Evolutionary conservation across 2,329 filamentous ascomycete genomes (phyloP).

Genomic region (Apiospora pterosperma): DNA sequence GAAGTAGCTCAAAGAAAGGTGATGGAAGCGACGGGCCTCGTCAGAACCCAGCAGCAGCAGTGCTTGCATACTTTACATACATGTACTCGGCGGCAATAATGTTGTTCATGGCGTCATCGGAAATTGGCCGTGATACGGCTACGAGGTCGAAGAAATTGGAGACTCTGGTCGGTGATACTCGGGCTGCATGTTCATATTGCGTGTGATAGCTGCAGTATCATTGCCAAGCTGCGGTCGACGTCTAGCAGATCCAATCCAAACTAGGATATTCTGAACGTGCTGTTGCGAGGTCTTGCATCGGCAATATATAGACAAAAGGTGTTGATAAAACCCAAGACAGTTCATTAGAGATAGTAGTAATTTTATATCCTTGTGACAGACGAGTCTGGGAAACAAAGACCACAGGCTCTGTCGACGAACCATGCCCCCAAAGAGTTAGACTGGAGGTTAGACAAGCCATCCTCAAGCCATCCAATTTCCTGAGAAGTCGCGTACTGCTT

Average conservation of each 20-base stretch:
- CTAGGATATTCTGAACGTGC: neutral
- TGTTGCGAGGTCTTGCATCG: neutral
- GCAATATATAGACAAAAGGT: neutral
- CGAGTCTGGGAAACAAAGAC: neutral
- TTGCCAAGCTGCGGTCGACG: neutral
- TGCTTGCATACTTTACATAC: neutral
- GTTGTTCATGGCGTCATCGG: neutral
- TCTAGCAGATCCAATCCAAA: neutral
- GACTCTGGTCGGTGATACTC: neutral
- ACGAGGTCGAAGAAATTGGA: neutral
- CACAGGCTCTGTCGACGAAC: neutral
- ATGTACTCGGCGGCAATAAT: neutral
- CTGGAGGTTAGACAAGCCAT: neutral
- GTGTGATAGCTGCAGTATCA: neutral
- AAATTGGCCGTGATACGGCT: neutral
- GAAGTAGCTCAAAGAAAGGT: neutral
- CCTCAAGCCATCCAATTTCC: conserved; percentile 3
- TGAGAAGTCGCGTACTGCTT: neutral
- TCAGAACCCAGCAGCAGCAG: neutral
- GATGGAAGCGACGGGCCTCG: neutral
- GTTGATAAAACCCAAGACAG: neutral
- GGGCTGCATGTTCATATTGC: neutral
- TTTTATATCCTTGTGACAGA: neutral
- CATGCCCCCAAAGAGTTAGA: neutral
- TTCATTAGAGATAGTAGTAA: neutral